phyloP scores from a whole-genome alignment of 2,329 filamentous ascomycete genomes.

The Mycosphaerella arachidis region DNA sequence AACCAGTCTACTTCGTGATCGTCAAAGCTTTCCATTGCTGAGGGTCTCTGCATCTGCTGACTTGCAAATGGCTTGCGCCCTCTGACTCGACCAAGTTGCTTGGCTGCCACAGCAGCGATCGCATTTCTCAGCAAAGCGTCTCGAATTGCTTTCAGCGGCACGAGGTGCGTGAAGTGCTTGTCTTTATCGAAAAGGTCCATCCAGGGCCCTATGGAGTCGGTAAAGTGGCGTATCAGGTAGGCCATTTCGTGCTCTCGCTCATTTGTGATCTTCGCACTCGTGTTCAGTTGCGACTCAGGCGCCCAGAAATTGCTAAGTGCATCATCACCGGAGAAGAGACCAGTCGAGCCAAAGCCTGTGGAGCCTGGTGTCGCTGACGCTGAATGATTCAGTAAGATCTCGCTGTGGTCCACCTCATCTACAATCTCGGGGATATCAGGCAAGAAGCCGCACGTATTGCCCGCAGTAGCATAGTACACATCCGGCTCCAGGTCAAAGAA shows the following conservation, averaged over 20 bases:
- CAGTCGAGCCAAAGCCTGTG: constrained; percentile 16
- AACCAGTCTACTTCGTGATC: constrained; percentile 53
- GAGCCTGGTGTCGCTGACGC: constrained; percentile 21
- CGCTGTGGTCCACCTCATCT: constrained; percentile 30
- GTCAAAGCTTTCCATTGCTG: constrained; percentile 51
- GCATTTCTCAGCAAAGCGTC: constrained; percentile 51
- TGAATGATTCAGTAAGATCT: constrained; percentile 20
- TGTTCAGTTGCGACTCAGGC: constrained; percentile 29
- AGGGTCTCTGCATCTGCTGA: constrained; percentile 45
- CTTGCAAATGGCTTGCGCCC: constrained; percentile 49
- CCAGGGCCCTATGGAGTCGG: constrained; percentile 56
- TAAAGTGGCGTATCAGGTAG: constrained; percentile 58
- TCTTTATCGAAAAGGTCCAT: constrained; percentile 54
- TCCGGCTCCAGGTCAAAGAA: constrained; percentile 32
- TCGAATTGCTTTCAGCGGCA: constrained; percentile 53
- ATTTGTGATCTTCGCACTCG: constrained; percentile 32
- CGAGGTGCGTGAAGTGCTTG: constrained; percentile 57
- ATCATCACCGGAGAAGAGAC: constrained; percentile 15
- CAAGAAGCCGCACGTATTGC: constrained; percentile 32
- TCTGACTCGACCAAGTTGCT: constrained; percentile 54
- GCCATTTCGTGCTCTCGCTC: constrained; percentile 52
- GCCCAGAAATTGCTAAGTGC: constrained; percentile 25
- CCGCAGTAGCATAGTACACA: constrained; percentile 26
- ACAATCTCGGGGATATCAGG: constrained; percentile 31
- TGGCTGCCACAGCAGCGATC: constrained; percentile 58